These are phyloP conservation scores for Didymella exigua DNA, from an alignment of 2,329 filamentous ascomycete genomes.

Conservation along the genomic window DNA sequence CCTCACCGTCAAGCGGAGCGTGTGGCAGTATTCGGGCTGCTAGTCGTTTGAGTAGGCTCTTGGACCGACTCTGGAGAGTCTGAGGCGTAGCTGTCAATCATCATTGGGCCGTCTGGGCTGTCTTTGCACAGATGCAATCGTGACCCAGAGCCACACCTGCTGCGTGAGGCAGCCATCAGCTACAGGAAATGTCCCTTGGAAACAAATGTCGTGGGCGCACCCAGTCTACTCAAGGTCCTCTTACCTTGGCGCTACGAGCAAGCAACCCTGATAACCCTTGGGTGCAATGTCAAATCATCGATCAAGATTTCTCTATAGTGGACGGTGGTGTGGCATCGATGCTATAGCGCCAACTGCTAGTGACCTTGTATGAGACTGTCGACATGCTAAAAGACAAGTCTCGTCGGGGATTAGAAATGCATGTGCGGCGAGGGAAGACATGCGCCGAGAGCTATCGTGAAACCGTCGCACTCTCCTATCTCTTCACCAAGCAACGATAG, in stretches of 20 bases:
- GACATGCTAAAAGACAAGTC: background rate
- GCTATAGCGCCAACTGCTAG: background rate
- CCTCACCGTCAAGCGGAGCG: background rate
- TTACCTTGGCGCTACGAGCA: background rate
- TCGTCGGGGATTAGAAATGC: background rate
- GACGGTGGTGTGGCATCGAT: background rate
- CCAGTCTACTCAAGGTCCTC: background rate
- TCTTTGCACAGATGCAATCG: background rate
- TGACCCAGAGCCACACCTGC: too few relatives aligned
- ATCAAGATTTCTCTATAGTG: too few relatives aligned
- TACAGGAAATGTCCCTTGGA: too few relatives aligned
- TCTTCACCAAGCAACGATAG: background rate
- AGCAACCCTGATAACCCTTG: background rate
- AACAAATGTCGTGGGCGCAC: too few relatives aligned
- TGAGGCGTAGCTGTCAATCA: background rate
- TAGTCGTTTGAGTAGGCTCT: background rate
- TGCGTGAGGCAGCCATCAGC: too few relatives aligned
- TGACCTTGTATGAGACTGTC: background rate
- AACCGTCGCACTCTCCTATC: background rate
- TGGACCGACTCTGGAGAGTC: background rate
- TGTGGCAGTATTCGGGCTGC: background rate
- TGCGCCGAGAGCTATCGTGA: background rate
- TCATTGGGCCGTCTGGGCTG: background rate
- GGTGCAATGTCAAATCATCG: background rate
- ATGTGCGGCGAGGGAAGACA: slow-evolving; percentile 5